Base-by-base conservation (phyloP, 2,329 filamentous ascomycete species). In the Teratosphaeria pseudoeucalypti region DNA sequence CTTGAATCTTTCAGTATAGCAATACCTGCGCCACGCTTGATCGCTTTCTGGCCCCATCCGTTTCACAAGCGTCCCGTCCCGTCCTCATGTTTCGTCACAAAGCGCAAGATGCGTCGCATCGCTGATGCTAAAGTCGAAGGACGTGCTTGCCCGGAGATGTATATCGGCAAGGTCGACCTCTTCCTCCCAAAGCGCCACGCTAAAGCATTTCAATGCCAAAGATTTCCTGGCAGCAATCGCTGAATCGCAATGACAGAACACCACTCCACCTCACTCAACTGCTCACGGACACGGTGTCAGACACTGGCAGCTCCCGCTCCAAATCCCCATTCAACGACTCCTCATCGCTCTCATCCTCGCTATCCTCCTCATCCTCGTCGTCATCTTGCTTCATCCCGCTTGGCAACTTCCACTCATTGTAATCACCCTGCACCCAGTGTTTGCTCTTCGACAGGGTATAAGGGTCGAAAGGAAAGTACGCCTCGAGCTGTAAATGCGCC, bases 391-490 rank as follows among this genome's bases (percentile, higher is more conserved):
- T 80, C 55, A 73, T 82, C 77, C 14, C 89, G 0, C 85, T 85
- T 39, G 95, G 83, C 5, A 85, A 82, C 63, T 84, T 83, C 89
- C 90, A 96, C 56, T 86, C 80, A 34, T 92, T 81, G 70, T 96
- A 96, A 70, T 95, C 88, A 23, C 83, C 81, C 63, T 91, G 87
- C 12, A 99, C 77, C 95, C 94, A 97, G 61, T 85, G 82, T 74
- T 89, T 90, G 73, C 92, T 96, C 65, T 85, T 79, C 0, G 92
- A 92, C 56, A 99, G 78, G 68, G 92, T 88, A 73, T 97, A 99
- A 2, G 95, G 95, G 71, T 99, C 94, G 69, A 99, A 99, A 0
- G 94, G 94, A 70, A 97, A 99, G 73, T 95, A 96, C 0, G 91
- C 89, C 66, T 97, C 92, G 1, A 99, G 81, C 73, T 96, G 87